These are phyloP conservation scores for Beauveria sp. DNA, from an alignment of 2,329 filamentous ascomycete species.

Conservation along the genomic window DNA sequence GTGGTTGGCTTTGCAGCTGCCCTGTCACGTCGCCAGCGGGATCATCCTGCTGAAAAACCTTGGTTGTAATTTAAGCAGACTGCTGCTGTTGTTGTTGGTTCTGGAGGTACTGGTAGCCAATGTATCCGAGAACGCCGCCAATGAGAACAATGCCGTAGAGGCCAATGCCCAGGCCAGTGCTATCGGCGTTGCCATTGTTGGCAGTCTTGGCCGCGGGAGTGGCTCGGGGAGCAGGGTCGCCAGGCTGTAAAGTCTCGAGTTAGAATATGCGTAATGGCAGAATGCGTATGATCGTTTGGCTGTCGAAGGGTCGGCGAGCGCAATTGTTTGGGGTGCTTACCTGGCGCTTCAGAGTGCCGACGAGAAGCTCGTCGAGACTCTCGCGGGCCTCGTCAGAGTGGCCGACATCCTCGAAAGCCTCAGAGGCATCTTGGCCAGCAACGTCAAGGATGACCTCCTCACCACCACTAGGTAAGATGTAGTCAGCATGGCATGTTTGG, in stretches of 20 bases:
- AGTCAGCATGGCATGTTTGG: background rate
- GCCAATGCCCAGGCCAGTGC: slow-evolving; percentile 61
- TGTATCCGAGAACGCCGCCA: slow-evolving; percentile 70
- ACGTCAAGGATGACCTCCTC: slow-evolving; percentile 98
- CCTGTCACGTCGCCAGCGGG: background rate
- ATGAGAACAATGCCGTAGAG: slow-evolving; percentile 75
- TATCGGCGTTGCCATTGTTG: slow-evolving; percentile 39
- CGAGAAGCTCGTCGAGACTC: slow-evolving; percentile 69
- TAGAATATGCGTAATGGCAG: background rate
- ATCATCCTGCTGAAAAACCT: background rate
- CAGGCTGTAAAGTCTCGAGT: slow-evolving; percentile 44
- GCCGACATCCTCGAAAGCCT: slow-evolving; percentile 98
- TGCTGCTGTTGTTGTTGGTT: slow-evolving; percentile 38
- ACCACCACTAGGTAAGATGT: slow-evolving; percentile 62
- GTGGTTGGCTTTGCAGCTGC: background rate
- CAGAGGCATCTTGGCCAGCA: slow-evolving; percentile 89
- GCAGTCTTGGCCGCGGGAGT: slow-evolving; percentile 41
- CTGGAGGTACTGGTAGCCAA: slow-evolving; percentile 80
- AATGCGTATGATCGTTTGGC: background rate
- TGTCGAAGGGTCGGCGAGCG: background rate
- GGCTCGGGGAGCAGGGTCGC: slow-evolving; percentile 68
- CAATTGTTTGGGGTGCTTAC: slow-evolving; percentile 41
- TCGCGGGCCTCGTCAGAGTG: slow-evolving; percentile 98
- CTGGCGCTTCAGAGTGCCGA: slow-evolving; percentile 73
- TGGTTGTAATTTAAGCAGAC: slow-evolving; percentile 6